Conservation (phyloP, 306 rosid species). For the Acmispon strigosus region DNA sequence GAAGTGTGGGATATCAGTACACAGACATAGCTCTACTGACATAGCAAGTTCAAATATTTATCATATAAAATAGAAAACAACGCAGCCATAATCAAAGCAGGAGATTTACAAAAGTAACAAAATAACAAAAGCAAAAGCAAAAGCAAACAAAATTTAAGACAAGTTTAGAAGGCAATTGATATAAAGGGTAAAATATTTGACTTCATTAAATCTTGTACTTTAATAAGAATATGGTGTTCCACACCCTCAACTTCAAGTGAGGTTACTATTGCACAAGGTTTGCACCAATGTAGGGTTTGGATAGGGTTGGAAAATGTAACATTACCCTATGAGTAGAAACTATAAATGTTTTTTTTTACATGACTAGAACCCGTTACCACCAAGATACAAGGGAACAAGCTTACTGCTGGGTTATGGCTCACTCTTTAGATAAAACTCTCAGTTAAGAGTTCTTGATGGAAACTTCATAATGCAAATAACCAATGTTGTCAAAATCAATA, state of each 20-base stretch:
- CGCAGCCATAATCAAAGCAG: neutral
- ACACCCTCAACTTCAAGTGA: neutral
- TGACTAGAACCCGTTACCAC: neutral
- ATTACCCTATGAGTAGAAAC: neutral
- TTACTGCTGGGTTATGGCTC: neutral
- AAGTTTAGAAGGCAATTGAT: neutral
- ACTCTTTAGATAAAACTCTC: neutral
- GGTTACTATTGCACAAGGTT: neutral
- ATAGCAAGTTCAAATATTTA: constrained; percentile 2
- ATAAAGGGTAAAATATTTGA: neutral
- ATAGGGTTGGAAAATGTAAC: neutral
- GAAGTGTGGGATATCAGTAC: neutral
- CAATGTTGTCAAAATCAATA: no score
- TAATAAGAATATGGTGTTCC: neutral
- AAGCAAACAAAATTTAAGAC: neutral
- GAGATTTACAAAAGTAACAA: neutral
- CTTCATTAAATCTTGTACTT: constrained; percentile 9
- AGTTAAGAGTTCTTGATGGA: neutral
- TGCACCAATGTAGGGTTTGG: neutral
- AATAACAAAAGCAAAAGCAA: neutral
- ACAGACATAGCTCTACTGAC: neutral
- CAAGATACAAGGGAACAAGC: neutral
- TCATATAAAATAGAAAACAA: neutral
- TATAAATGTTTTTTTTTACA: neutral
- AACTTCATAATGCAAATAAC: constrained; percentile 10